Percentiles rank a stretch among this genome's conserved stretches.
Evolutionary conservation across 2,329 filamentous ascomycete species (phyloP).

Genomic region (Penicillium sp.): DNA sequence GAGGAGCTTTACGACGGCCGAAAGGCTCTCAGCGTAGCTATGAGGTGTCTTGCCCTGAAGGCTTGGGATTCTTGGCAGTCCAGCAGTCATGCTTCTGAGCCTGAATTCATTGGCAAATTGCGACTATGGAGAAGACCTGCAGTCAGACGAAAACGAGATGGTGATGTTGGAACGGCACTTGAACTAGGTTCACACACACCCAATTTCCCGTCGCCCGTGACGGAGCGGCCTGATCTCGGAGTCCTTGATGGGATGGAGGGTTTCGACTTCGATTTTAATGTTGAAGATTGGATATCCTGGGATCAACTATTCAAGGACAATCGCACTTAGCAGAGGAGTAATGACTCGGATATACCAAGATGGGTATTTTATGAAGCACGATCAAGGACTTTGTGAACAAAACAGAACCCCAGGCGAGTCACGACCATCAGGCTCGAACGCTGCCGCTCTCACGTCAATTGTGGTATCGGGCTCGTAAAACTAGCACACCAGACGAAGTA

Average conservation of each 20-base stretch:
- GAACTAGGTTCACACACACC: background rate
- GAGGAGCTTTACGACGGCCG: constrained; percentile 23
- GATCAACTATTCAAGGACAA: constrained; percentile 11
- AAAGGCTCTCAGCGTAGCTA: constrained; percentile 24
- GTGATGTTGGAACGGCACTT: background rate
- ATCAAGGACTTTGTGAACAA: too few relatives aligned
- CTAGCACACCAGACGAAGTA: too few relatives aligned
- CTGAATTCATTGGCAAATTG: constrained; percentile 3
- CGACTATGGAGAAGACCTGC: background rate
- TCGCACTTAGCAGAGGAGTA: background rate
- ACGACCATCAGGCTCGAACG: too few relatives aligned
- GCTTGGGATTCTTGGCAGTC: constrained; percentile 23
- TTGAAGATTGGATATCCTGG: constrained; percentile 13
- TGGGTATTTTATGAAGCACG: too few relatives aligned
- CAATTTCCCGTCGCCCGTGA: background rate
- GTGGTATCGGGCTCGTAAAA: too few relatives aligned
- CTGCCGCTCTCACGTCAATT: too few relatives aligned
- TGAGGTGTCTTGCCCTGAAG: constrained; percentile 28
- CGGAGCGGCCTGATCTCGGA: background rate
- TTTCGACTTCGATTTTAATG: constrained; percentile 7
- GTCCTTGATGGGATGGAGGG: constrained; percentile 1
- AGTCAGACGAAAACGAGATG: background rate
- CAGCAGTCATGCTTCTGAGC: background rate
- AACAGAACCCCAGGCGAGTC: too few relatives aligned
- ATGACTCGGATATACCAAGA: too few relatives aligned